Evolutionary conservation across 192 early-diverging fungal genomes (phyloP).

Genomic region (Phycomyces blakesleeanus): DNA sequence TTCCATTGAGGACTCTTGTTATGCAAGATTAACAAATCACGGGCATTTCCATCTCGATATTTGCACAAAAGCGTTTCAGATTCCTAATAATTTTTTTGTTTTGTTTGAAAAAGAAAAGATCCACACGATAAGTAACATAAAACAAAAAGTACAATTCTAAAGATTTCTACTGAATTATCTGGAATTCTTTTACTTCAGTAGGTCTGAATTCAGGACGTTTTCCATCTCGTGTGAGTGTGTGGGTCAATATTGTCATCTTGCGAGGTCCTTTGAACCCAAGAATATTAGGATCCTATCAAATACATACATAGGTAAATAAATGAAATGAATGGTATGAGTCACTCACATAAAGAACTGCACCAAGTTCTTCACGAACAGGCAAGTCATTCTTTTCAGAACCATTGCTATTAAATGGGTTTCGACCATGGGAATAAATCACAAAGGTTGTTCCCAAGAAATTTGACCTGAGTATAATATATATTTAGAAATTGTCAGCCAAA

Average conservation of each 20-base stretch:
- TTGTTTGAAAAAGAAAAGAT: no score
- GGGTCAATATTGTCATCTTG: conserved; percentile 84
- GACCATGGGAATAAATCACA: conserved; percentile 62
- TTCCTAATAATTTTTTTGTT: conserved; percentile 37
- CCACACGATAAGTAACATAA: no score
- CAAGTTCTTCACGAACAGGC: conserved; percentile 64
- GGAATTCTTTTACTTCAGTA: conserved; percentile 45
- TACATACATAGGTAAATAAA: no score
- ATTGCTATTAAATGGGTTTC: conserved; percentile 34
- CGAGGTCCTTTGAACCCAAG: conserved; percentile 89
- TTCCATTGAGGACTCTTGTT: conserved; percentile 97
- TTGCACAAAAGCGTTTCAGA: conserved; percentile 62
- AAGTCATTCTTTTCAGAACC: conserved; percentile 26
- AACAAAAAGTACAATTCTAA: no score
- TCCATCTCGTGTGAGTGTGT: conserved; percentile 60
- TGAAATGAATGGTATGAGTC: not conserved
- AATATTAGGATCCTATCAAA: conserved; percentile 75
- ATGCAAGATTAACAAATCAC: conserved; percentile 68
- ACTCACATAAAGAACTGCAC: conserved; percentile 73
- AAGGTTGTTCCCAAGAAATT: conserved; percentile 88
- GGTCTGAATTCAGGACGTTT: conserved; percentile 53
- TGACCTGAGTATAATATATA: conserved; percentile 45
- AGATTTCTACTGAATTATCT: no score
- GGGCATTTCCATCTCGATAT: conserved; percentile 48
- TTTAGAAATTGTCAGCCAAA: conserved; percentile 13